These are phyloP conservation scores for Scheffersomyces parashehatae DNA, from an alignment of 1,139 yeast species.

Conservation along the genomic window DNA sequence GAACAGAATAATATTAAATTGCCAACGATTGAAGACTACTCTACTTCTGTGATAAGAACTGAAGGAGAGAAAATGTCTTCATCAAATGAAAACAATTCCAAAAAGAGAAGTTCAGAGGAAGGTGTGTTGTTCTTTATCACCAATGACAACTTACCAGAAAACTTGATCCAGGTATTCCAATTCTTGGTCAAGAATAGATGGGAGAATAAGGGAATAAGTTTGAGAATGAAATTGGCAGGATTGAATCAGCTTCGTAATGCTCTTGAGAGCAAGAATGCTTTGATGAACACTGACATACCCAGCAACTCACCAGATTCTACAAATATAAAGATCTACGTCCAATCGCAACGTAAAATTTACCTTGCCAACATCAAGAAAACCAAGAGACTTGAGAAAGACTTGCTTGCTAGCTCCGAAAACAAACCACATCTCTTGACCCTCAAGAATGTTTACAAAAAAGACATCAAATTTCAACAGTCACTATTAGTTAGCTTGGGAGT, in stretches of 20 bases:
- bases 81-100: constrained; percentile 8
- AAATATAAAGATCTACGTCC: constrained; percentile 17
- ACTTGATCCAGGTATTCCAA: constrained; percentile 52
- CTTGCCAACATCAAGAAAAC: constrained; percentile 47
- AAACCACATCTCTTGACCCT: constrained; percentile 49
- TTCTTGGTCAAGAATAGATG: constrained; percentile 45
- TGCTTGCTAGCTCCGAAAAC: constrained; percentile 40
- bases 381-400: constrained; percentile 50
- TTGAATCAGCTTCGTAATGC: constrained; percentile 56
- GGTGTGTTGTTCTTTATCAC: constrained; percentile 49
- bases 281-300: constrained; percentile 6
- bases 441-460: constrained; percentile 58
- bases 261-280: constrained; percentile 44
- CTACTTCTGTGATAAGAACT: constrained; percentile 35
- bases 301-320: constrained; percentile 11
- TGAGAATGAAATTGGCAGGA: constrained; percentile 62
- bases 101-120: constrained; percentile 21
- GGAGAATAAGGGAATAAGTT: constrained; percentile 38
- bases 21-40: constrained; percentile 50
- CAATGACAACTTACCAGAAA: constrained; percentile 41
- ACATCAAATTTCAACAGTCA: constrained; percentile 55
- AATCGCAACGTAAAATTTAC: constrained; percentile 50
- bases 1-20: constrained; percentile 41
- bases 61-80: constrained; percentile 2
- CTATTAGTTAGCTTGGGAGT: constrained; percentile 59